Evolutionary conservation across 495 filamentous ascomycete species (phyloP).

Genomic region (Aspergillus heteromorphus): DNA sequence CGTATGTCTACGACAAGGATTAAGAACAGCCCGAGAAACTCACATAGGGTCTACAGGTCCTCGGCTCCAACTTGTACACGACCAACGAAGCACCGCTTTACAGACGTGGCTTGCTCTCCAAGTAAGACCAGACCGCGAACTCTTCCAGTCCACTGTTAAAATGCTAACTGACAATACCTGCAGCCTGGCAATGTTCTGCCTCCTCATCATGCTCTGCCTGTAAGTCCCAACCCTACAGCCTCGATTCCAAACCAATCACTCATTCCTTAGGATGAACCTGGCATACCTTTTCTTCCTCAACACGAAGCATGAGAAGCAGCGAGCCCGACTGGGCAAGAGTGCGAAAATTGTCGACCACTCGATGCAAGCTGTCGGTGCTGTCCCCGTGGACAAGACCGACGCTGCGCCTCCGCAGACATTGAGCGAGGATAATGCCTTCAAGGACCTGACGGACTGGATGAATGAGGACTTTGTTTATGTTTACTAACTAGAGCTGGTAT

Average conservation of each 20-base stretch:
- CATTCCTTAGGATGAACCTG: slow-evolving; percentile 28
- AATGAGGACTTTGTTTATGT: slow-evolving; percentile 60
- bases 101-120: slow-evolving; percentile 47
- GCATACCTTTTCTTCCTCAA: slow-evolving; percentile 47
- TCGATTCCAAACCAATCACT: not conserved
- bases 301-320: slow-evolving; percentile 42
- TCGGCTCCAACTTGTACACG: slow-evolving; percentile 56
- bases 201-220: slow-evolving; percentile 42
- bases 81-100: slow-evolving; percentile 52
- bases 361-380: slow-evolving; percentile 35
- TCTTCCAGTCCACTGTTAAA: too few relatives aligned
- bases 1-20: slow-evolving; percentile 26
- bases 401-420: slow-evolving; percentile 33
- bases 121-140: slow-evolving; percentile 27
- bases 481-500: too few relatives aligned
- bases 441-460: slow-evolving; percentile 48
- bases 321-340: slow-evolving; percentile 47
- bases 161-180: slow-evolving; percentile 5
- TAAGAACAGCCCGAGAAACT: not conserved
- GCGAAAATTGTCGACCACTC: slow-evolving; percentile 35
- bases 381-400: slow-evolving; percentile 37
- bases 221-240: slow-evolving; percentile 17
- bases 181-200: slow-evolving; percentile 50
- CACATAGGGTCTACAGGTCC: slow-evolving; percentile 30
- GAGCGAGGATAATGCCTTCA: slow-evolving; percentile 46